A percentile compares a stretch with the other conserved stretches of the same genome.
phyloP scores from a whole-genome alignment of 2,329 filamentous ascomycete genomes.

The Reticulascus tulasneorum region DNA sequence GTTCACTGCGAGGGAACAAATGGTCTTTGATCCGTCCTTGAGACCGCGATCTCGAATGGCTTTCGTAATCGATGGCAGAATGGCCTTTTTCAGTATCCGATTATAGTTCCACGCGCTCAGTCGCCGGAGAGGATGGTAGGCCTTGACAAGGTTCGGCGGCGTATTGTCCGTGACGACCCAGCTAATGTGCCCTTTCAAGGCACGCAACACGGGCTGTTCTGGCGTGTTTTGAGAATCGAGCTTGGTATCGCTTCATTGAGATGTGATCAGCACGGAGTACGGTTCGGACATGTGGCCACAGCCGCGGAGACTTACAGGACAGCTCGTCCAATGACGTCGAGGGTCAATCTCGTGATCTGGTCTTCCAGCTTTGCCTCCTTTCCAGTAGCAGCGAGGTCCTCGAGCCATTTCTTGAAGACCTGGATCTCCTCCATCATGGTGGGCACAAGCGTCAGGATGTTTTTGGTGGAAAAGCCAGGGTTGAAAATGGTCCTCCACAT shows the following conservation, averaged over 20 bases:
- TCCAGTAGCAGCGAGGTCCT: not conserved
- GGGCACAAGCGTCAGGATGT: conserved; percentile 28
- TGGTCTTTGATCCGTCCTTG: conserved; percentile 6
- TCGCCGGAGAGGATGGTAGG: not conserved
- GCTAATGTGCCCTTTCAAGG: conserved; percentile 1
- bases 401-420: conserved; percentile 21
- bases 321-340: conserved; percentile 34
- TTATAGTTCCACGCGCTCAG: conserved; percentile 1
- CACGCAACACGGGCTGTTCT: not conserved
- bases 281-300: not conserved
- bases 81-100: conserved; percentile 2
- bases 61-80: not conserved
- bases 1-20: conserved; percentile 21
- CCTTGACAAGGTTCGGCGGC: not conserved
- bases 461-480: conserved; percentile 32
- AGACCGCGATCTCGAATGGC: not conserved
- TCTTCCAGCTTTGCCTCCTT: conserved; percentile 24
- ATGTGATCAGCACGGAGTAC: not conserved
- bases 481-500: conserved; percentile 27
- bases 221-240: conserved; percentile 1
- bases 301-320: conserved; percentile 18
- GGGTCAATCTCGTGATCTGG: conserved; percentile 31
- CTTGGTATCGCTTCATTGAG: not conserved
- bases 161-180: not conserved
- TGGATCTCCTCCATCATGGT: conserved; percentile 32